A percentile compares a stretch with the other conserved stretches of the same genome.
phyloP scores from a whole-genome alignment of 129 eudicot species.

The Silybum marianum region DNA sequence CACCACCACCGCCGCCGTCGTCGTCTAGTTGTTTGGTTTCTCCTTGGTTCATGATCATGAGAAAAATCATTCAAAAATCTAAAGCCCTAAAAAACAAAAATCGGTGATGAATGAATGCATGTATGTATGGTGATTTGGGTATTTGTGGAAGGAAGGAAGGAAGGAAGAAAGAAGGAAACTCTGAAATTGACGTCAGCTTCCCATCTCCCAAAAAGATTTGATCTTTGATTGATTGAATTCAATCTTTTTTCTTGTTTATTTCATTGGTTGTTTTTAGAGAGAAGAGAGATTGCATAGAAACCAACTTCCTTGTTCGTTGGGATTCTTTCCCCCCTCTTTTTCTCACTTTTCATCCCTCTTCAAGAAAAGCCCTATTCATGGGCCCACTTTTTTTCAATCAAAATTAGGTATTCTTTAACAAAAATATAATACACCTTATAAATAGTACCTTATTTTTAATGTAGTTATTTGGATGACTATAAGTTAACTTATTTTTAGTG shows the following conservation, averaged over 20 bases:
- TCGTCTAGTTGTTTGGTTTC: conserved; percentile 5
- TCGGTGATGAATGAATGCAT: conserved; percentile 15
- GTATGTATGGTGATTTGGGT: conserved; percentile 19
- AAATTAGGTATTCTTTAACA: too few relatives aligned
- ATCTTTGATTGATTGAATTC: neutral
- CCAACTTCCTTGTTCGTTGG: conserved; percentile 9
- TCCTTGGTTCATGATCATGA: conserved; percentile 28
- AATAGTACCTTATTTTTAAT: too few relatives aligned
- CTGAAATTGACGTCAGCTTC: conserved; percentile 14
- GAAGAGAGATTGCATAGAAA: neutral
- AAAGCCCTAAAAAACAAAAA: conserved; percentile 3
- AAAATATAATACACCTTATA: too few relatives aligned
- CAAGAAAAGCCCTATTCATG: neutral
- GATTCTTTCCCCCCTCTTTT: neutral
- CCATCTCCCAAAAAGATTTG: conserved; percentile 13
- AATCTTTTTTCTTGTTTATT: neutral
- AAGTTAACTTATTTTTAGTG: too few relatives aligned
- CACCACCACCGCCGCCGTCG: neutral
- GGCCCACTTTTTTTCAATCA: neutral
- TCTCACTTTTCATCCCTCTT: neutral
- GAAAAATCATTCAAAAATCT: conserved; percentile 27
- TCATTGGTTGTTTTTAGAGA: neutral
- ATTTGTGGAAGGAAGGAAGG: conserved; percentile 1
- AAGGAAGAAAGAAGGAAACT: conserved; percentile 11
- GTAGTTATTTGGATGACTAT: too few relatives aligned